Evolutionary conservation across 306 rosid genomes (phyloP).

Genomic region (Quercus glauca): DNA sequence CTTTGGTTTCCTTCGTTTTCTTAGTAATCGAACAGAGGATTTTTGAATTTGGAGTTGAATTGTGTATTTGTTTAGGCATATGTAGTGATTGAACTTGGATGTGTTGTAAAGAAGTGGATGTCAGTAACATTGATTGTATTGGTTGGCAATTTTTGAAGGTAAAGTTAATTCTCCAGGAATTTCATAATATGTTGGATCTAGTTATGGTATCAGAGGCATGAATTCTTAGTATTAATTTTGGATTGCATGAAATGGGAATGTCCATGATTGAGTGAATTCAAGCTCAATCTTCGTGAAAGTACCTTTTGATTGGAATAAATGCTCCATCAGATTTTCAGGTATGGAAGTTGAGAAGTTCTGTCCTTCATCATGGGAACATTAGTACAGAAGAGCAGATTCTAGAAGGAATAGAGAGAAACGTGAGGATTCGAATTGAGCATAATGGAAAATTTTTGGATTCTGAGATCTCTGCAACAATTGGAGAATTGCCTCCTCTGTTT

Average conservation of each 20-base stretch:
- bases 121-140: slow-evolving; percentile 27
- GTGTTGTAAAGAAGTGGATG: slow-evolving; percentile 7
- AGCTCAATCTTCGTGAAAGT: not conserved
- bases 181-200: not conserved
- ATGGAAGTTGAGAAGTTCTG: too few relatives aligned
- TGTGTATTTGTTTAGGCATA: slow-evolving; percentile 3
- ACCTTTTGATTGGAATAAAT: not conserved
- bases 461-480: too few relatives aligned
- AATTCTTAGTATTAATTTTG: not conserved
- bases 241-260: not conserved
- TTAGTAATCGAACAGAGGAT: not conserved
- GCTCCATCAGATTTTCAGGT: not conserved
- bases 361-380: too few relatives aligned
- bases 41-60: slow-evolving; percentile 16
- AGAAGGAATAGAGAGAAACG: too few relatives aligned
- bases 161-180: not conserved
- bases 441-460: too few relatives aligned
- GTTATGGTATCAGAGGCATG: not conserved
- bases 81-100: slow-evolving; percentile 9
- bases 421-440: too few relatives aligned
- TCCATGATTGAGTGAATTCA: not conserved
- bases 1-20: not conserved
- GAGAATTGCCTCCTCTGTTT: too few relatives aligned
- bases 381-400: too few relatives aligned
- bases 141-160: slow-evolving; percentile 14